Conservation (phyloP, 371 early-diverging fungal species). For the Antonospora locustae region DNA sequence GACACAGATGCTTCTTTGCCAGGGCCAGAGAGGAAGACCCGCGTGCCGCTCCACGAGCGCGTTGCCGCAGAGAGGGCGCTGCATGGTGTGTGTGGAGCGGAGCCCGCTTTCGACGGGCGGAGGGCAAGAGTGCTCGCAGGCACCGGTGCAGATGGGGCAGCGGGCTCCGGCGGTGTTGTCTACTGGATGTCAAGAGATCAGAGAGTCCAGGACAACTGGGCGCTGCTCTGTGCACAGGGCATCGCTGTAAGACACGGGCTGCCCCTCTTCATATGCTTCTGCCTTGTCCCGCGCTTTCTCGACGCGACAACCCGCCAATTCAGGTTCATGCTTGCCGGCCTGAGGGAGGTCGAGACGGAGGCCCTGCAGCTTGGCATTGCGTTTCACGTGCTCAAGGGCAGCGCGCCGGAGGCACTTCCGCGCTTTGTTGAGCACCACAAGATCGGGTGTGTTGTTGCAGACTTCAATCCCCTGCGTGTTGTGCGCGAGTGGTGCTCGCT, state of each 20-base stretch:
- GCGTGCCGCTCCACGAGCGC: too few species aligned
- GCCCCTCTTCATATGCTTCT: conserved; percentile 1
- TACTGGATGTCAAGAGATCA: conserved; percentile 22
- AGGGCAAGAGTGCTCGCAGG: too few species aligned
- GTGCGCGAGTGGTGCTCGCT: too few species aligned
- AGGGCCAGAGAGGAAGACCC: too few species aligned
- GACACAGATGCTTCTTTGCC: too few species aligned
- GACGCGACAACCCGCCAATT: conserved; percentile 12
- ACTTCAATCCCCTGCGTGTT: conserved; percentile 23
- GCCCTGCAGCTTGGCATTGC: conserved; percentile 5
- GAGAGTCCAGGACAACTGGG: conserved; percentile 21
- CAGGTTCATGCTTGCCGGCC: conserved; percentile 4
- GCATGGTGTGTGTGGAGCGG: too few species aligned
- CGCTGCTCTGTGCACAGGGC: conserved; percentile 2
- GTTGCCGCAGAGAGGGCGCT: too few species aligned
- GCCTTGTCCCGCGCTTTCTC: not conserved
- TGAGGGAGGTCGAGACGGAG: conserved; percentile 6
- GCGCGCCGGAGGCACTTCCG: not conserved
- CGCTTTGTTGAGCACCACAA: not conserved
- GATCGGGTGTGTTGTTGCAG: conserved; percentile 10
- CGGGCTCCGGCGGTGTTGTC: too few species aligned
- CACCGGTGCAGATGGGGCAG: too few species aligned
- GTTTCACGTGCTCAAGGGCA: conserved; percentile 1
- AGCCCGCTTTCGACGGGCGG: too few species aligned
- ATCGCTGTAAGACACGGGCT: not conserved